Evolutionary conservation across 208 protist species (phyloP), one percentile per base, ranked within the genome.

Genomic region (Leishmania gerbilli): DNA sequence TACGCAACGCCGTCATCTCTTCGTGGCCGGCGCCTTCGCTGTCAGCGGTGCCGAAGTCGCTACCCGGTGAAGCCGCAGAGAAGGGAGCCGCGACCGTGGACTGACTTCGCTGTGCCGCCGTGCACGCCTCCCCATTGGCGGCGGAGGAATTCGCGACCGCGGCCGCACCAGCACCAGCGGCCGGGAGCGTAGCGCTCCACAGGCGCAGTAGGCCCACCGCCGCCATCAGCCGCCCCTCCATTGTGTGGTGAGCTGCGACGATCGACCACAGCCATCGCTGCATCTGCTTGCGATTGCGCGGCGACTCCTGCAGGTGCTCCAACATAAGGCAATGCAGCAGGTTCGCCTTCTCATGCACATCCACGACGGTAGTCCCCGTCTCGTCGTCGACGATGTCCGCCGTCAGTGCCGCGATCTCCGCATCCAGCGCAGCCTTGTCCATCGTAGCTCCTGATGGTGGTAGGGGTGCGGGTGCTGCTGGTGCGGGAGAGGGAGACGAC

Each of bases 221-320:
- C 0, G 87, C 82, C n/a, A 92, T 83, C 49, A 96, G 85, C 34
- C 92, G 90, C 13, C 84, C 89, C 77, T 96, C 88, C 42, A 96
- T 42, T 21, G 90, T 90, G 81, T 94, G 87, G 75, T 91, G 92
- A 24, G 92, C 92, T 9, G 88, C 87, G 3, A 95, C 81, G 72
- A 94, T 87, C 3, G 77, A 83, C 93, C 93, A 96, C 71, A 96
- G 85, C 88, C 85, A 93, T 74, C 75, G 87, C 89, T 93, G 91
- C 69, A 87, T 90, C 79, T 93, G 89, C 24, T 76, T 76, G 21
- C 87, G 85, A 27, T 81, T 79, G 47, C 40, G 45, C 21, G 91
- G 88, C 6, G 81, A 68, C 49, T 89, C 75, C 9, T 83, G 87
- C 40, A 95, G 71, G 31, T 88, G 83, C 79, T 92, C 88, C n/a